These are phyloP conservation scores for Naganishia vishniacii DNA, from an alignment of 768 basidiomycete species.

Conservation along the genomic window DNA sequence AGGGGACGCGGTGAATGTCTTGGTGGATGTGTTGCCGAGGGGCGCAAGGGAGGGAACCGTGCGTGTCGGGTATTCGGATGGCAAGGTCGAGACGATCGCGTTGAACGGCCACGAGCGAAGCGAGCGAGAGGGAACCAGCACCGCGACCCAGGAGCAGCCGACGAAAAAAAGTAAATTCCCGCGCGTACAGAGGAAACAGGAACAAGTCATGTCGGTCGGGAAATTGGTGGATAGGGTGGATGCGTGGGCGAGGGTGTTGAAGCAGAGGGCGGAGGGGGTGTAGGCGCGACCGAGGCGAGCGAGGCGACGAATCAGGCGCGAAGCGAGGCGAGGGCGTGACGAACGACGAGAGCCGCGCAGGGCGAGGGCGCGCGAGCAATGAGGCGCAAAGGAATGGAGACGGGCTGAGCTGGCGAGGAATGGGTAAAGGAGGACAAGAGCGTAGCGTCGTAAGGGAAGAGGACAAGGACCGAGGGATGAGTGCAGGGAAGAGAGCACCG, in stretches of 20 bases:
- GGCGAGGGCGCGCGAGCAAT: too few relatives aligned
- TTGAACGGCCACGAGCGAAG: background rate
- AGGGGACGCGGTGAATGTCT: slow-evolving; percentile 22
- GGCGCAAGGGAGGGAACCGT: background rate
- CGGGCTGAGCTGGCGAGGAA: too few relatives aligned
- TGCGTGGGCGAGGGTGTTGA: slow-evolving; percentile 24
- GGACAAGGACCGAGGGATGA: too few relatives aligned
- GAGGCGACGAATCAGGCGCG: too few relatives aligned
- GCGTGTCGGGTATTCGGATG: slow-evolving; percentile 27
- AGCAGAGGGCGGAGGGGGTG: slow-evolving; percentile 27
- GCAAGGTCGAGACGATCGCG: slow-evolving; percentile 24
- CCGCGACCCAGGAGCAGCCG: slow-evolving; percentile 1
- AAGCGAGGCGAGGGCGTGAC: too few relatives aligned
- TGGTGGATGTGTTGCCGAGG: slow-evolving; percentile 24
- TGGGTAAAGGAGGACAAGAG: too few relatives aligned
- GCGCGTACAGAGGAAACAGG: slow-evolving; percentile 10
- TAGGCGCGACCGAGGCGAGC: too few relatives aligned
- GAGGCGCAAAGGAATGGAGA: too few relatives aligned
- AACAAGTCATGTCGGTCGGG: slow-evolving; percentile 19
- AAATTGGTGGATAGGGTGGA: slow-evolving; percentile 27
- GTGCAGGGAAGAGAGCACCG: too few relatives aligned
- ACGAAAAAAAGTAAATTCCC: slow-evolving; percentile 21
- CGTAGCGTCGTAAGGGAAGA: too few relatives aligned
- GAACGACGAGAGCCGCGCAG: too few relatives aligned
- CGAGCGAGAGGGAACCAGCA: background rate